phyloP scores from a whole-genome alignment of 73 alveolate species.

The Paramecium sonneborni region DNA sequence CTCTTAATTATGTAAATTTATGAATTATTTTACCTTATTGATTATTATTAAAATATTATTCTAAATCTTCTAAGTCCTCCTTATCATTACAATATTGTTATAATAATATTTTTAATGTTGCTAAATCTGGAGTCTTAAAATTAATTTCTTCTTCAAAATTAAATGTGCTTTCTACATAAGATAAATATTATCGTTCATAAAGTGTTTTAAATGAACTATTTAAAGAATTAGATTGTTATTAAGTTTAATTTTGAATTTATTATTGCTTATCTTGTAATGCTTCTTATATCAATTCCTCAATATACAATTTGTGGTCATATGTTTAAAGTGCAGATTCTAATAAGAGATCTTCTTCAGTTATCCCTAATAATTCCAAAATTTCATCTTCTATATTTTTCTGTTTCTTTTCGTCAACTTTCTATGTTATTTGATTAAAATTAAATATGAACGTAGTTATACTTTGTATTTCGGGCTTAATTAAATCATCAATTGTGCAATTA shows the following conservation, averaged over 20 bases:
- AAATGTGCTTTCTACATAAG: neutral
- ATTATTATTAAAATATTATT: neutral
- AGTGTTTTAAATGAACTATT: conserved; percentile 46
- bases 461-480: neutral
- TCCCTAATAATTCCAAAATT: conserved; percentile 40
- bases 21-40: conserved; percentile 24
- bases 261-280: neutral
- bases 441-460: neutral
- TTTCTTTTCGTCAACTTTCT: neutral
- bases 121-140: neutral
- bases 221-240: neutral
- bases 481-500: neutral
- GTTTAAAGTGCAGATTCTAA: conserved; percentile 37
- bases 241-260: neutral
- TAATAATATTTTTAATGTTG: neutral
- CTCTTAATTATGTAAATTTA: conserved; percentile 44
- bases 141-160: neutral
- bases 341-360: conserved; percentile 41
- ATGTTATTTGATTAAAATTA: neutral
- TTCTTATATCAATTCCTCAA: conserved; percentile 46
- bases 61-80: conserved; percentile 13
- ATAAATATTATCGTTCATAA: conserved; percentile 25
- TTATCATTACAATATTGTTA: neutral
- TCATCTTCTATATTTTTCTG: conserved; percentile 49
- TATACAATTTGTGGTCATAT: conserved; percentile 12